Percentiles rank a stretch among this genome's conserved stretches.
Conservation (phyloP, 1,139 yeast genomes). For the Entelexis sorbosivorans region DNA sequence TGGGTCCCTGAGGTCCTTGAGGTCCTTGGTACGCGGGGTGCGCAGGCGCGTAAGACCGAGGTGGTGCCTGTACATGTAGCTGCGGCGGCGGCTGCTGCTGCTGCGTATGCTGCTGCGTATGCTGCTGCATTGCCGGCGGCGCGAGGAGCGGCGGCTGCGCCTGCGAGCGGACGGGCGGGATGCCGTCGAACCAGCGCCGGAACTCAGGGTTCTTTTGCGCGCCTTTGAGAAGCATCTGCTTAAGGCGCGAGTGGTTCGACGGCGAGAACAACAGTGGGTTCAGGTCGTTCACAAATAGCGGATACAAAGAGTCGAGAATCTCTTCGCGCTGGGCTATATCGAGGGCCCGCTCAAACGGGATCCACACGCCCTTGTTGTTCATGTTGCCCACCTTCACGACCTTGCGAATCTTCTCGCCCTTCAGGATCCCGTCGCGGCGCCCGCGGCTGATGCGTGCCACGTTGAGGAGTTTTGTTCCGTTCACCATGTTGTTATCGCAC, state of each 20-base stretch:
- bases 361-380: slow-evolving; percentile 50
- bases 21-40: too few species aligned
- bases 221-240: slow-evolving; percentile 33
- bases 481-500: slow-evolving; percentile 43
- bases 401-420: slow-evolving; percentile 37
- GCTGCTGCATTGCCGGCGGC: too few species aligned
- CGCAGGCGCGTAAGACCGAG: too few species aligned
- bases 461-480: slow-evolving; percentile 47
- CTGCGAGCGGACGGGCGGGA: slow-evolving; percentile 9
- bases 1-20: too few species aligned
- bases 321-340: slow-evolving; percentile 46
- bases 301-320: slow-evolving; percentile 33
- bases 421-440: slow-evolving; percentile 45
- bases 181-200: slow-evolving; percentile 19
- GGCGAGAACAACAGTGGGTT: slow-evolving; percentile 28
- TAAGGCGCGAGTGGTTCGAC: slow-evolving; percentile 30
- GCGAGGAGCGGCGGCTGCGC: not conserved
- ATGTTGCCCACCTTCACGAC: slow-evolving; percentile 46
- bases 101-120: too few species aligned
- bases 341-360: slow-evolving; percentile 44
- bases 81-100: too few species aligned
- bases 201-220: slow-evolving; percentile 26
- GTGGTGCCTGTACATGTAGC: too few species aligned
- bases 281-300: slow-evolving; percentile 40
- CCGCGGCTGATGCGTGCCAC: slow-evolving; percentile 51